These are phyloP conservation scores for Pachysandra terminalis DNA, from an alignment of 164 flowering plant species.

Conservation along the genomic window DNA sequence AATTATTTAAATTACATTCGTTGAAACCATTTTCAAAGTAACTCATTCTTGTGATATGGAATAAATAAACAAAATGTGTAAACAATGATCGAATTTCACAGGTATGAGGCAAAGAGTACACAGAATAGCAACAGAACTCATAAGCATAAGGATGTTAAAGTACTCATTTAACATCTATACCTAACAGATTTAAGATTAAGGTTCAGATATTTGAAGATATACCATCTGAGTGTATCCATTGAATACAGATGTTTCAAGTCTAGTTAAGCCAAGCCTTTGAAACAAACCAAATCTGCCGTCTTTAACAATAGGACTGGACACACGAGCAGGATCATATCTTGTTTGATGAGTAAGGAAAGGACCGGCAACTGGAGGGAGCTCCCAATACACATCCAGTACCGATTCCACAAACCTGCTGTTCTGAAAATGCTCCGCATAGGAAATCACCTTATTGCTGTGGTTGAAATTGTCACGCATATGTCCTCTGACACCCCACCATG, in stretches of 20 bases:
- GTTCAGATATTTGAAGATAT: slow-evolving; percentile 72
- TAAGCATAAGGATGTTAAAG: not conserved
- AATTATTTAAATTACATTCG: not conserved
- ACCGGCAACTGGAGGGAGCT: slow-evolving; percentile 96
- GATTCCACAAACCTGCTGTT: slow-evolving; percentile 94
- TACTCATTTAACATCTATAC: slow-evolving; percentile 13
- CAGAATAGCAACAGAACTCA: slow-evolving; percentile 8
- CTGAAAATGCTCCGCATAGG: slow-evolving; percentile 65
- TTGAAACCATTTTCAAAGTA: not conserved
- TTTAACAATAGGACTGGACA: slow-evolving; percentile 68
- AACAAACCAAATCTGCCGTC: slow-evolving; percentile 88
- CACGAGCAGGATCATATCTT: slow-evolving; percentile 92
- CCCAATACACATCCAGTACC: slow-evolving; percentile 91
- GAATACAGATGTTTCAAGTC: slow-evolving; percentile 76
- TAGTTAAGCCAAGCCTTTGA: slow-evolving; percentile 67
- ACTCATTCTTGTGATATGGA: not conserved
- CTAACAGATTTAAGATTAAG: slow-evolving; percentile 24
- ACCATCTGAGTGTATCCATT: slow-evolving; percentile 99
- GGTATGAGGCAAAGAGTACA: not conserved
- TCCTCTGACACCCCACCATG: slow-evolving; percentile 99
- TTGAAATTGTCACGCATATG: slow-evolving; percentile 85
- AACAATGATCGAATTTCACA: not conserved
- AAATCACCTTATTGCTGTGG: slow-evolving; percentile 67
- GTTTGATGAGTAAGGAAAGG: slow-evolving; percentile 97
- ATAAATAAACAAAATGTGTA: not conserved